phyloP scores from a whole-genome alignment of 1,284 basidiomycete species.

The Thecaphora frezii region DNA sequence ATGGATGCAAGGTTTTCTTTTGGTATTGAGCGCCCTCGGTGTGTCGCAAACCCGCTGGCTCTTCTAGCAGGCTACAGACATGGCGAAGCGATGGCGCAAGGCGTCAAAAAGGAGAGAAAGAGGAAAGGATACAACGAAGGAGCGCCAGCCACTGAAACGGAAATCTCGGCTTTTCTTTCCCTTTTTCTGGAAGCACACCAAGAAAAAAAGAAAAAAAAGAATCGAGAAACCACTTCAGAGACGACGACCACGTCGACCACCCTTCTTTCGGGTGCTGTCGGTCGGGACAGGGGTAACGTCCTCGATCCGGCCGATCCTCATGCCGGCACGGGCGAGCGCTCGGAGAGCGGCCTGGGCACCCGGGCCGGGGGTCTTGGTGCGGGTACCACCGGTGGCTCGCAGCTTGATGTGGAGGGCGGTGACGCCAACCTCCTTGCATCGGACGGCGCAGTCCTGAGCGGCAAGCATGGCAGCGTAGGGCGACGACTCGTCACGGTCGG shows the following conservation, averaged over 20 bases:
- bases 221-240: conserved; percentile 63
- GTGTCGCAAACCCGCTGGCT: no score
- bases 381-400: conserved; percentile 95
- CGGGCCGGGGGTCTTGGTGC: conserved; percentile 97
- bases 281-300: conserved; percentile 93
- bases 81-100: no score
- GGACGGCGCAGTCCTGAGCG: conserved; percentile 91
- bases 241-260: conserved; percentile 99
- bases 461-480: conserved; percentile 99
- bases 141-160: no score
- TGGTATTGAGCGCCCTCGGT: no score
- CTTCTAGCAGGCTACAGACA: no score
- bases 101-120: no score
- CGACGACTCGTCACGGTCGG: conserved; percentile 98
- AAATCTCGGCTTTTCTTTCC: no score
- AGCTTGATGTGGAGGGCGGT: conserved; percentile 97
- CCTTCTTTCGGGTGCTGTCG: conserved; percentile 96
- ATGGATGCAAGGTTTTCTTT: no score
- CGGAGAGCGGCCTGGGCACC: conserved; percentile 97
- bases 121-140: no score
- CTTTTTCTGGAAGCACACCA: not conserved
- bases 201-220: no score
- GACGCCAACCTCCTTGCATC: conserved; percentile 98
- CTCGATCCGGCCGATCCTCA: conserved; percentile 94
- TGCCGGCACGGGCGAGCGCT: conserved; percentile 95